Percentiles rank a stretch among this genome's conserved stretches.
These are phyloP conservation scores for Phytopythium litorale DNA, from an alignment of 352 stramenopile species.

Conservation along the genomic window DNA sequence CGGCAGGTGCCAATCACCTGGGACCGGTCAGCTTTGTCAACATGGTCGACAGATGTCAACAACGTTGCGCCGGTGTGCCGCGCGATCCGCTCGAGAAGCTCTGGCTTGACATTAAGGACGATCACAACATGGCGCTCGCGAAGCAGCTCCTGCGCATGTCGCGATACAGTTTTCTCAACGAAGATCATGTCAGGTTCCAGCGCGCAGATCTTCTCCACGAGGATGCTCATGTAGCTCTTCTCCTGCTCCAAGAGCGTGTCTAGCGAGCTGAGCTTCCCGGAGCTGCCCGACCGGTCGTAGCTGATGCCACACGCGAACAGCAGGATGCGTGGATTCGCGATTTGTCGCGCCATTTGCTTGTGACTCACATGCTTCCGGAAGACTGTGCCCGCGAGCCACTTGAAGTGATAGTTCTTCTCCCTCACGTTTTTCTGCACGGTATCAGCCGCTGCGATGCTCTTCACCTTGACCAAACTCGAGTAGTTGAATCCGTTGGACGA, in stretches of 20 bases:
- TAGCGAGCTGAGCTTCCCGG: constrained; percentile 90
- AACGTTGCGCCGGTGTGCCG: constrained; percentile 92
- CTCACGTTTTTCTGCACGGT: constrained; percentile 70
- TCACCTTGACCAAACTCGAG: constrained; percentile 71
- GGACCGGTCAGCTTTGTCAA: constrained; percentile 53
- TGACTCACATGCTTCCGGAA: constrained; percentile 96
- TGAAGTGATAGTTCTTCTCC: constrained; percentile 85
- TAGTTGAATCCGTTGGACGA: constrained; percentile 78
- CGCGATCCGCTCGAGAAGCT: constrained; percentile 90
- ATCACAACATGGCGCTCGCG: constrained; percentile 89
- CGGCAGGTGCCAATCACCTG: constrained; percentile 63
- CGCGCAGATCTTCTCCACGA: constrained; percentile 95
- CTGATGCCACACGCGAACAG: constrained; percentile 95
- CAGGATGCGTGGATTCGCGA: constrained; percentile 97
- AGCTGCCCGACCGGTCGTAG: constrained; percentile 88
- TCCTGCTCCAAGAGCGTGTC: constrained; percentile 97
- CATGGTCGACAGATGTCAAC: constrained; percentile 91
- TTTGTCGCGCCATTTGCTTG: constrained; percentile 93
- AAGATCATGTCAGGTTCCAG: constrained; percentile 95
- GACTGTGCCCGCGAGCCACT: constrained; percentile 93
- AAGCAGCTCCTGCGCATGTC: constrained; percentile 92
- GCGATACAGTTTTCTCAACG: constrained; percentile 86
- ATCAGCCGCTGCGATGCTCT: constrained; percentile 63
- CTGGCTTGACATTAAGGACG: constrained; percentile 93
- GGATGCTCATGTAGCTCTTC: constrained; percentile 96